Conservation (phyloP, 148 eudicot species). For the Diospyros lotus region DNA sequence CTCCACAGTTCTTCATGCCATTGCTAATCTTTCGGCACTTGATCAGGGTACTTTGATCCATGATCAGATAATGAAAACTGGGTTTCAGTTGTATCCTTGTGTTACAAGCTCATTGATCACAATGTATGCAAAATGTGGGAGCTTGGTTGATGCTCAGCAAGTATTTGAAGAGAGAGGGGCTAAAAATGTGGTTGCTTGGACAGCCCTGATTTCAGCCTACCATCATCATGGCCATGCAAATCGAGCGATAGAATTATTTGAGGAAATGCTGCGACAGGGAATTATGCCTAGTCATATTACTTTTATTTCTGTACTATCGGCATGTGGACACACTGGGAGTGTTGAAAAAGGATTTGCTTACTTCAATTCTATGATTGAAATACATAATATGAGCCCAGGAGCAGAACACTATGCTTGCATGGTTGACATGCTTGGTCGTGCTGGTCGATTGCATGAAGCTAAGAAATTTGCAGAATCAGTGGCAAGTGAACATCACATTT, state of each 20-base stretch:
- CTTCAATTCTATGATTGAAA: constrained; percentile 31
- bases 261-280: constrained; percentile 24
- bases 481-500: constrained; percentile 42
- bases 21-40: constrained; percentile 36
- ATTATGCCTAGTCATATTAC: constrained; percentile 40
- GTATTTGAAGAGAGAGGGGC: constrained; percentile 29
- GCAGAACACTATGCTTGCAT: constrained; percentile 49
- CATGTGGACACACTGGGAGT: constrained; percentile 50
- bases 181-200: constrained; percentile 25
- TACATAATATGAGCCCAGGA: constrained; percentile 29
- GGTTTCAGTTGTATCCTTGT: constrained; percentile 26
- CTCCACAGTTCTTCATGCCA: constrained; percentile 38
- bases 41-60: constrained; percentile 42
- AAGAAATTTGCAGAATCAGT: constrained; percentile 40
- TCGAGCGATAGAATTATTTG: constrained; percentile 21
- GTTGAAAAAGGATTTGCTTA: constrained; percentile 46
- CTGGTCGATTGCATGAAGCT: constrained; percentile 47
- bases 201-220: constrained; percentile 29
- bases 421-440: constrained; percentile 62
- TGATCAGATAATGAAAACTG: constrained; percentile 35
- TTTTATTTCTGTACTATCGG: constrained; percentile 44
- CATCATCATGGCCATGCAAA: constrained; percentile 25
- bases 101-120: constrained; percentile 39
- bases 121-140: constrained; percentile 50
- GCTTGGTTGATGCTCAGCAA: constrained; percentile 31